Base-by-base conservation (phyloP, 164 flowering plant species). In the Tetrastigma voinierianum region DNA sequence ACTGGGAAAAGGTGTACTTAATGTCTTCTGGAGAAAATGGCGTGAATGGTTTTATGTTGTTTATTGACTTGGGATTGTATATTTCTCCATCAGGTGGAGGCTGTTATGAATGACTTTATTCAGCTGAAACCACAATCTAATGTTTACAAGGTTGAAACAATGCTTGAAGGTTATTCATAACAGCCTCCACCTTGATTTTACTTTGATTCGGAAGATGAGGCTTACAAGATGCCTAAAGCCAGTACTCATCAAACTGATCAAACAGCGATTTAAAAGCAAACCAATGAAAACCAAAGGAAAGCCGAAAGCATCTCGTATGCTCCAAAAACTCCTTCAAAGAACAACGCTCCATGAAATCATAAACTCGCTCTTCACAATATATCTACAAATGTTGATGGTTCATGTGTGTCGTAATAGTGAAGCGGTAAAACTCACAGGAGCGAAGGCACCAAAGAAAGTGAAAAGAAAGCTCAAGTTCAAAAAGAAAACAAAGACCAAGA, bases 181-280 rank as follows among this genome's bases (percentile, higher is more conserved):
- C n/a, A 48, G 46, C 49, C 58, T 57, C 25, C 44, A 4, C 25
- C 1, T 13, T 11, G 93, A 47, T 92, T 87, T 76, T 83, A 85
- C 43, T 92, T 92, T 78, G 98, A 88, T 65, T 90, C 89, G 0
- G 98, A 95, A 16, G 98, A 92, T 47, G 99, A 95, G 67, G 76
- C 82, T 58, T 94, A 89, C 49, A 83, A 82, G 75, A 64, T 76
- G 57, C 70, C 83, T 18, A 87, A 87, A 73, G 65, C 79, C 18
- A 49, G 64, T 69, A 46, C 76, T 57, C 68, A 25, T 66, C 83
- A 75, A 70, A 69, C 44, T 55, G 89, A 81, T 70, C 78, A 91
- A 71, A 72, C 72, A 44, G 87, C 84, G 62, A 78, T 32, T 62
- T 85, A 85, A 54, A 87, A 82, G 65, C 70, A 77, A 61, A 46